Conservation (phyloP, 257 asterid species). For the Jacaranda mimosifolia region DNA sequence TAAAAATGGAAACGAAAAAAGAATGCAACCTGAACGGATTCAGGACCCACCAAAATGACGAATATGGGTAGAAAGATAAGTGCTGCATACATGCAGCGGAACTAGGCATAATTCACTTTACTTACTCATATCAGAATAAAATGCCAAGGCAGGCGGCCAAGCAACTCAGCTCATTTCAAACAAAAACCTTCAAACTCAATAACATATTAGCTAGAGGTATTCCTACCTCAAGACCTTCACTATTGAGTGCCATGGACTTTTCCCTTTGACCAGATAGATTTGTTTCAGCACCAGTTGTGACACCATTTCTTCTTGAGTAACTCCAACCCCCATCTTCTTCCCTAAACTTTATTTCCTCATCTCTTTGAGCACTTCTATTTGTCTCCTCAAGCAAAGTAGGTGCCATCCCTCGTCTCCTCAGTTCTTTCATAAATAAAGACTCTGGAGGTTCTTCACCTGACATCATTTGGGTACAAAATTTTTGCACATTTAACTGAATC, state of each 20-base stretch:
- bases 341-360: slow-evolving; percentile 58
- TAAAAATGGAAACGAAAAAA: neutral
- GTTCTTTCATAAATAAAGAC: slow-evolving; percentile 90
- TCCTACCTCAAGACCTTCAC: slow-evolving; percentile 97
- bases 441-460: slow-evolving; percentile 97
- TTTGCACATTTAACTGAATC: slow-evolving; percentile 18
- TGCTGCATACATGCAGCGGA: neutral
- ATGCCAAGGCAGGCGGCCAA: neutral
- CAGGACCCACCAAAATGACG: neutral
- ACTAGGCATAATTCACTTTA: neutral
- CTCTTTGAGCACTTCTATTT: slow-evolving; percentile 55
- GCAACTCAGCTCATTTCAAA: slow-evolving; percentile 12
- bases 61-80: neutral
- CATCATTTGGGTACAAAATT: slow-evolving; percentile 12
- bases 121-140: neutral
- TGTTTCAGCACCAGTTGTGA: slow-evolving; percentile 58
- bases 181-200: neutral
- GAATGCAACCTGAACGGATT: neutral
- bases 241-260: slow-evolving; percentile 86
- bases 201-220: slow-evolving; percentile 1
- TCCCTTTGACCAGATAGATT: slow-evolving; percentile 75
- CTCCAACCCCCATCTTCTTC: slow-evolving; percentile 93
- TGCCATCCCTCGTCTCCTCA: slow-evolving; percentile 87
- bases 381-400: slow-evolving; percentile 80
- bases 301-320: slow-evolving; percentile 64